Percentiles rank a stretch among this genome's conserved stretches.
Evolutionary conservation across 2,329 filamentous ascomycete genomes (phyloP).

Genomic region (Grosmannia clavigera): DNA sequence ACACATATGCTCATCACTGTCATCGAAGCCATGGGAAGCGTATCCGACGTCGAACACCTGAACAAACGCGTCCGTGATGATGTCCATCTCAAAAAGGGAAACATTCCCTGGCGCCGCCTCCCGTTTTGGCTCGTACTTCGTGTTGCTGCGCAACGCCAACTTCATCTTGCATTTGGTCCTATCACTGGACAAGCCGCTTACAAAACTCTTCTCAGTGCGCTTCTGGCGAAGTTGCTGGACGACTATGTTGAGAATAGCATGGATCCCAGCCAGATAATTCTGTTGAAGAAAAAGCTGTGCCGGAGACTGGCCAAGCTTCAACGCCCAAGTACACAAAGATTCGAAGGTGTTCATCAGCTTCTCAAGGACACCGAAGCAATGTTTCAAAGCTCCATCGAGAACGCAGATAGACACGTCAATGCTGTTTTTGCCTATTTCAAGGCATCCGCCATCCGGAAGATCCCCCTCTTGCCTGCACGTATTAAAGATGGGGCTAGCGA

Average conservation of each 20-base stretch:
- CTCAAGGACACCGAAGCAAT: background rate
- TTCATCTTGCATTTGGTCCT: slow-evolving; percentile 27
- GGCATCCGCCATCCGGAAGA: slow-evolving; percentile 18
- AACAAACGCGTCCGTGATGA: slow-evolving; percentile 52
- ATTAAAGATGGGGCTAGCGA: slow-evolving; percentile 18
- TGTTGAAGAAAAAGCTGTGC: slow-evolving; percentile 36
- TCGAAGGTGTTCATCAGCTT: background rate
- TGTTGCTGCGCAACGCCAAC: slow-evolving; percentile 40
- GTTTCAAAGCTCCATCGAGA: slow-evolving; percentile 4
- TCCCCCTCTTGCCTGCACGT: slow-evolving; percentile 28
- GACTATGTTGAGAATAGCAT: slow-evolving; percentile 18
- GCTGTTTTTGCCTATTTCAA: slow-evolving; percentile 29
- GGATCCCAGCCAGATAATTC: slow-evolving; percentile 21
- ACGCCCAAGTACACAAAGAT: background rate
- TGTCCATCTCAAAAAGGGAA: slow-evolving; percentile 34
- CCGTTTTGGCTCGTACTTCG: slow-evolving; percentile 51
- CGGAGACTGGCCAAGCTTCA: slow-evolving; percentile 47
- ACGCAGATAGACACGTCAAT: slow-evolving; percentile 19
- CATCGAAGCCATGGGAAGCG: slow-evolving; percentile 38
- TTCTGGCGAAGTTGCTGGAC: slow-evolving; percentile 33
- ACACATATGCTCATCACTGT: slow-evolving; percentile 47
- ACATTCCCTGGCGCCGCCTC: slow-evolving; percentile 48
- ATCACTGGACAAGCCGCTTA: slow-evolving; percentile 35
- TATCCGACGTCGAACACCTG: slow-evolving; percentile 24
- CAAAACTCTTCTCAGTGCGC: slow-evolving; percentile 41